Percentiles rank a stretch among this genome's conserved stretches.
Conservation (phyloP, 768 basidiomycete species). For the Pleurotus salmoneostramineus region DNA sequence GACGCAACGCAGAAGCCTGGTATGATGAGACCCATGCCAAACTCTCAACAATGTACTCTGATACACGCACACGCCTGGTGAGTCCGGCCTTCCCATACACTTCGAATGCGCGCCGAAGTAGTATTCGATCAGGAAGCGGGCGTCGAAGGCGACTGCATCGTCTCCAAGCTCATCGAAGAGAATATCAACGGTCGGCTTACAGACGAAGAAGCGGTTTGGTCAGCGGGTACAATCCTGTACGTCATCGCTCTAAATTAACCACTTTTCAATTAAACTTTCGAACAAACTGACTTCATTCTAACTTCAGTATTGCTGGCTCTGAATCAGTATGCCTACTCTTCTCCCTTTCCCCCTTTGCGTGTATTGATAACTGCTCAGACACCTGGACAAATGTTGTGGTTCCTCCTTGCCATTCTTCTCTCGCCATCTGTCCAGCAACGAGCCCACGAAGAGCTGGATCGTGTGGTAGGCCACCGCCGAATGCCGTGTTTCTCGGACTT, state of each 20-base stretch:
- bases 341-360: neutral
- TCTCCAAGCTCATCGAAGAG: neutral
- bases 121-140: neutral
- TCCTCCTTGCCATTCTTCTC: conserved; percentile 36
- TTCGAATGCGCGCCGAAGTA: neutral
- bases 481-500: conserved; percentile 35
- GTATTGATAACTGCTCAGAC: neutral
- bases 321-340: neutral
- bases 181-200: neutral
- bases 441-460: conserved; percentile 36
- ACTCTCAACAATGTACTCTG: neutral
- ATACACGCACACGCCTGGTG: neutral
- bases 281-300: neutral
- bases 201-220: neutral
- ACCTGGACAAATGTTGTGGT: conserved; percentile 6
- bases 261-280: neutral
- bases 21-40: conserved; percentile 6
- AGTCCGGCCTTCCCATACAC: neutral
- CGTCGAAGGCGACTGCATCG: neutral
- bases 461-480: conserved; percentile 24
- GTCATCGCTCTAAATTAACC: neutral
- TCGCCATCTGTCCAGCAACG: conserved; percentile 32
- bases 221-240: neutral
- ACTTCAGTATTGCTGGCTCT: neutral
- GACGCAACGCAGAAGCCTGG: neutral